Evolutionary conservation across 1,284 basidiomycete species (phyloP), one percentile per base, ranked within the genome.

Genomic region (Microbotryum intermedium): DNA sequence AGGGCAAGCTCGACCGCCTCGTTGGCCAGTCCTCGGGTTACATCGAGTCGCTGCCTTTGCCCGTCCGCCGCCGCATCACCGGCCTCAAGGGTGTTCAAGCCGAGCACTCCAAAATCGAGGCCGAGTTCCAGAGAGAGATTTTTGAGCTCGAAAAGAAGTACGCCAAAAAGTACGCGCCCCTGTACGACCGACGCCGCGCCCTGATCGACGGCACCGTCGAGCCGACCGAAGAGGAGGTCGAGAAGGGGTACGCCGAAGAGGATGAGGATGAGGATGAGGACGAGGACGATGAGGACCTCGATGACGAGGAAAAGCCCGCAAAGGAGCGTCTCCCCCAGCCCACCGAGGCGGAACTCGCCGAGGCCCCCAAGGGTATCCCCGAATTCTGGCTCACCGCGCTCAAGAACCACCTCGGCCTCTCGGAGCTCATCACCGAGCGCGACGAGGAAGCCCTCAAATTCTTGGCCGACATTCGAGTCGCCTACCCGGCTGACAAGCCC

Each of bases 81-180:
- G 94, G 86, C 45, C 81, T 98, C 72, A 95, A 97, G 77, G 94
- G 92, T 61, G 81, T 98, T 49, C 93, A 97, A 77, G 84, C 85
- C 69, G 87, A 93, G 79, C 91, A 97, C 77, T 84, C 85, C 71
- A 88, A 92, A 74, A 83, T 97, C 59, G 90, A 97, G 76, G 87
- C 88, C 72, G 84, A 93, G 80, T 95, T 94, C 83, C 97, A 97
- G 78, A 84, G 86, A 73, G 94, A 97, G 77, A 90, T 92, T 72
- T 82, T 97, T 60, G 91, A 94, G 77, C 82, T 98, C 60, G 93
- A 98, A 81, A 92, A 93, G 80, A 95, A 95, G 89, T 97, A 93
- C 77, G 84, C 91, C 57, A 81, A 81, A 64, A 82, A 90, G 57
- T 86, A 88, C 77, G 83, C 82, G 71, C 93, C 94, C 53, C 78